phyloP scores from a whole-genome alignment of 2,329 filamentous ascomycete genomes.

The Diaporthe humulicola region DNA sequence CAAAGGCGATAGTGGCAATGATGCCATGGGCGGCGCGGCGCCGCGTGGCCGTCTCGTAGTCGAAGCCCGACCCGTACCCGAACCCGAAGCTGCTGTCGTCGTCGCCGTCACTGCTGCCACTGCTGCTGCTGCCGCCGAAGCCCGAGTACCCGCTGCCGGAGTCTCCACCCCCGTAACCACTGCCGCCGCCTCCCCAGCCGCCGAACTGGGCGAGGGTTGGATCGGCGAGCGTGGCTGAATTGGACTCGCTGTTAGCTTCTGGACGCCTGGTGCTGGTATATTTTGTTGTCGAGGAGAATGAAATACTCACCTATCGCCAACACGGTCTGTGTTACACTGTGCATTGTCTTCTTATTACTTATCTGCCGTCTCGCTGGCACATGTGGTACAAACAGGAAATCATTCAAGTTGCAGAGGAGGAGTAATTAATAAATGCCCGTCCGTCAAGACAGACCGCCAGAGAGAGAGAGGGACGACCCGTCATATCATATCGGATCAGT shows the following conservation, averaged over 20 bases:
- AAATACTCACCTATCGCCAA: slow-evolving; percentile 21
- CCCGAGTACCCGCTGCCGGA: background rate
- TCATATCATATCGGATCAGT: slow-evolving; percentile 7
- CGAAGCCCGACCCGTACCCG: background rate
- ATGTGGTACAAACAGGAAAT: background rate
- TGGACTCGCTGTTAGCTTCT: background rate
- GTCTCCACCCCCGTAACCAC: background rate
- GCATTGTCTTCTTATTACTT: background rate
- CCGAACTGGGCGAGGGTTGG: slow-evolving; percentile 30
- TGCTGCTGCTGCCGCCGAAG: background rate
- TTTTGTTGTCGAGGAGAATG: background rate
- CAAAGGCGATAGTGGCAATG: slow-evolving; percentile 41
- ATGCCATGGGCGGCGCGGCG: slow-evolving; percentile 40
- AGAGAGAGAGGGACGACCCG: background rate
- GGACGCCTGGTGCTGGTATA: too few relatives aligned
- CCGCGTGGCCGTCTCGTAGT: background rate
- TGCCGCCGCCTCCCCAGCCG: slow-evolving; percentile 19
- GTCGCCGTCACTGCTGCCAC: background rate
- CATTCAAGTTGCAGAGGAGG: background rate
- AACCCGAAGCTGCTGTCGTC: background rate
- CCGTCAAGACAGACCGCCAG: background rate
- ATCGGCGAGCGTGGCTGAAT: background rate
- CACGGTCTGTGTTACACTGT: background rate
- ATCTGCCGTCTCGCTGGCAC: background rate
- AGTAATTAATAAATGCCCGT: background rate